Base-by-base conservation (phyloP, 139 green algal species). In the Asterochloris sp. region DNA sequence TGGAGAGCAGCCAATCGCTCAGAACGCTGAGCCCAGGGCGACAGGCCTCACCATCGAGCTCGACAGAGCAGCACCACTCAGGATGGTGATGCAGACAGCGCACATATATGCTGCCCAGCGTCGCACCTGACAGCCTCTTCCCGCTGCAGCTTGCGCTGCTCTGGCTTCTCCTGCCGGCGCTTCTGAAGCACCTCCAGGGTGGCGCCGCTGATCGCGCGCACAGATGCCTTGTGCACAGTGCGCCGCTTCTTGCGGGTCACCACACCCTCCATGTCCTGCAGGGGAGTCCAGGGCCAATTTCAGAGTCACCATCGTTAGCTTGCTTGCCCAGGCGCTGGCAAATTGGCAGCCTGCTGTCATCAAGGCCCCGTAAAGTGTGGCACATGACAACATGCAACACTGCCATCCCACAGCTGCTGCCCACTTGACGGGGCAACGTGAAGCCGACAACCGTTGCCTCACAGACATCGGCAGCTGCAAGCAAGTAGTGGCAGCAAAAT, bases 101-200 rank as follows among this genome's bases (percentile, higher is more conserved):
- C 19, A 26, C 17, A 24, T 24, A 2, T 13, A 26, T 12, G 21
- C 23, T 17, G 76, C 21, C 26, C 47, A 62, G 28, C 26, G 13
- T 67, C 83, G 80, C 79, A 86, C 85, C 96, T 95, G 83, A 99
- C 91, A 16, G 96, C 96, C 28, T 93, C 92, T 81, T 99, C 96
- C 29, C 96, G 92, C 67, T 85, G 89, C 64, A 95, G 96, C 86
- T 96, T 93, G 80, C 96, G 94, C 27, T 94, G 66, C 91, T 97
- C 92, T 28, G 94, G 93, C 93, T 97, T 97, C 90, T 97, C 94
- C 29, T 83, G 78, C 77, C 95, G 89, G 87, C 93, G 94, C 95
- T 98, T 99, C 76, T 95, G 85, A 83, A 99, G 95, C 47, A 87
- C 84, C 91, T 99, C 97, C 69, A 99, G 85, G 24, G 92, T 95